phyloP scores from a whole-genome alignment of 2,329 filamentous ascomycete species.

The Botryotinia narcissicola region DNA sequence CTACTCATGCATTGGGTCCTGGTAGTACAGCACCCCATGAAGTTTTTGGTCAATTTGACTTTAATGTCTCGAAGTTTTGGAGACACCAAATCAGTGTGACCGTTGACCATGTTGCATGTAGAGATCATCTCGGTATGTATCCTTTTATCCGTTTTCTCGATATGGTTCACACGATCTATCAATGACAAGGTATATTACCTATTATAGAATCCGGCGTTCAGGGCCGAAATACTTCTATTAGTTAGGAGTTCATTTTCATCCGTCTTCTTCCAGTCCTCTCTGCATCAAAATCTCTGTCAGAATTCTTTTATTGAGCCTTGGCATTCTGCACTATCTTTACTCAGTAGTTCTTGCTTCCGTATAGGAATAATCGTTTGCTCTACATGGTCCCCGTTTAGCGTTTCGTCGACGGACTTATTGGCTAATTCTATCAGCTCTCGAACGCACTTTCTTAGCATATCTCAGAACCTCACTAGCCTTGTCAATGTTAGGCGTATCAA shows the following conservation, averaged over 20 bases:
- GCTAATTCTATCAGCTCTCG: slow-evolving; percentile 55
- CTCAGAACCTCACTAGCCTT: slow-evolving; percentile 68
- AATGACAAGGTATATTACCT: slow-evolving; percentile 15
- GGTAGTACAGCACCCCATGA: slow-evolving; percentile 21
- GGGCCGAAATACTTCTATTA: slow-evolving; percentile 20
- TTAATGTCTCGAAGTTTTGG: slow-evolving; percentile 45
- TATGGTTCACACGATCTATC: not conserved
- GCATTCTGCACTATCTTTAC: not conserved
- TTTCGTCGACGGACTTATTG: slow-evolving; percentile 17
- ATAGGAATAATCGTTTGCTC: not conserved
- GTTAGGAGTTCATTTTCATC: slow-evolving; percentile 9
- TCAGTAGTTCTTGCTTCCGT: not conserved
- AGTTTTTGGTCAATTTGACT: slow-evolving; percentile 26
- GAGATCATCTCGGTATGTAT: slow-evolving; percentile 56
- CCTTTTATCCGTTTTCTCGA: slow-evolving; percentile 23
- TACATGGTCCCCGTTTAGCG: not conserved
- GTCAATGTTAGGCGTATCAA: slow-evolving; percentile 62
- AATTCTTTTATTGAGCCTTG: not conserved
- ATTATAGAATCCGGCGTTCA: slow-evolving; percentile 20
- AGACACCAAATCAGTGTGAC: slow-evolving; percentile 48
- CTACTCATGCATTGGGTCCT: slow-evolving; percentile 6
- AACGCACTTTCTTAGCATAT: slow-evolving; percentile 72
- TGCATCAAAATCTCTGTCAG: not conserved
- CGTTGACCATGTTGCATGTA: slow-evolving; percentile 49
- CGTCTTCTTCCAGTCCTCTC: not conserved